A percentile compares a stretch with the other conserved stretches of the same genome.
Evolutionary conservation across 2,329 filamentous ascomycete genomes (phyloP).

Genomic region (Penicillium psychrosexuale): DNA sequence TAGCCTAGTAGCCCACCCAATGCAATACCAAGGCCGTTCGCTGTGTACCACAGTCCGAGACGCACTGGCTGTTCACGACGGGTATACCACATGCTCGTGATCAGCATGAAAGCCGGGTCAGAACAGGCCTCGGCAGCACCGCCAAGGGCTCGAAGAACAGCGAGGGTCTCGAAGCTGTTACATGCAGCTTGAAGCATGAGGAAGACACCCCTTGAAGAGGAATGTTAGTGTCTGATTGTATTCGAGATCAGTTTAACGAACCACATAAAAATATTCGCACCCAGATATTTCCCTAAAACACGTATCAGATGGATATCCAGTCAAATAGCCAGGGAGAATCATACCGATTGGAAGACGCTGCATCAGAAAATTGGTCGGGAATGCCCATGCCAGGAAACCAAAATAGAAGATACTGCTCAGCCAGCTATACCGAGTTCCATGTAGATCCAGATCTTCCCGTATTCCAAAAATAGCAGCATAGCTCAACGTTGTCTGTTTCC

Average conservation of each 20-base stretch:
- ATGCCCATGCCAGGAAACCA: conserved; percentile 54
- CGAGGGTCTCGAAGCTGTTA: conserved; percentile 54
- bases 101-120: conserved; percentile 61
- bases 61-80: conserved; percentile 60
- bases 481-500: conserved; percentile 52
- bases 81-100: conserved; percentile 66
- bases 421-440: conserved; percentile 59
- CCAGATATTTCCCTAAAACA: conserved; percentile 50
- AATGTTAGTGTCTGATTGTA: neutral
- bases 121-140: conserved; percentile 57
- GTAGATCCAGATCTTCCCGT: conserved; percentile 55
- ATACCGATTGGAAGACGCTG: conserved; percentile 52
- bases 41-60: conserved; percentile 59
- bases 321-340: neutral
- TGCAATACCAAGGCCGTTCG: conserved; percentile 59
- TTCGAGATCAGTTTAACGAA: conserved; percentile 13
- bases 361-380: conserved; percentile 54
- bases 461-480: conserved; percentile 67
- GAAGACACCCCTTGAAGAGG: conserved; percentile 42
- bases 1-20: conserved; percentile 58
- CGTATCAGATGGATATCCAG: neutral
- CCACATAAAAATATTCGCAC: conserved; percentile 58
- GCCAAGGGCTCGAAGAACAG: conserved; percentile 55
- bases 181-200: conserved; percentile 54
- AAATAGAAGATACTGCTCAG: conserved; percentile 56